Percentiles rank a stretch among this genome's conserved stretches.
Evolutionary conservation across 805 yeast species (phyloP).

Genomic region (Ogataea nonfermentans): DNA sequence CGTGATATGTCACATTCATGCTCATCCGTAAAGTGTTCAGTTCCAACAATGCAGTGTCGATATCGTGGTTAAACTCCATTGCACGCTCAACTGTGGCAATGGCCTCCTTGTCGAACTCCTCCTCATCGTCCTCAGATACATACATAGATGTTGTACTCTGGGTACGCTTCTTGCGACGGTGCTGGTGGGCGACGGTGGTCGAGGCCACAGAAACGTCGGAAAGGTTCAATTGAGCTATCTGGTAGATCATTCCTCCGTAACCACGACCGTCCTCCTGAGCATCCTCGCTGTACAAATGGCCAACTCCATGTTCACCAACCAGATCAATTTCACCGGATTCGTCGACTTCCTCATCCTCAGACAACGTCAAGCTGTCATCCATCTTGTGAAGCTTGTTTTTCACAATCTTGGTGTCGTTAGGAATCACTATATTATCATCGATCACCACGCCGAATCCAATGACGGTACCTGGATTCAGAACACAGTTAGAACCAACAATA

Average conservation of each 20-base stretch:
- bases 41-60: conserved; percentile 90
- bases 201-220: conserved; percentile 57
- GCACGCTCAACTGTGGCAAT: conserved; percentile 90
- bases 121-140: conserved; percentile 46
- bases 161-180: conserved; percentile 39
- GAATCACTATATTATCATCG: conserved; percentile 50
- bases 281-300: conserved; percentile 52
- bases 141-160: conserved; percentile 35
- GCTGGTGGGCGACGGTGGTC: conserved; percentile 34
- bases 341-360: conserved; percentile 32
- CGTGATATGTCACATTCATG: conserved; percentile 92
- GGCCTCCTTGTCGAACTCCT: conserved; percentile 87
- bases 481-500: conserved; percentile 49
- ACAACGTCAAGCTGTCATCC: conserved; percentile 29
- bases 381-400: conserved; percentile 41
- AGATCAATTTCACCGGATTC: conserved; percentile 23
- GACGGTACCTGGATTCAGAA: conserved; percentile 67
- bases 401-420: conserved; percentile 51
- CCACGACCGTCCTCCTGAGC: conserved; percentile 31
- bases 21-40: conserved; percentile 95
- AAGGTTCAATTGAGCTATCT: conserved; percentile 42
- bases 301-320: conserved; percentile 51
- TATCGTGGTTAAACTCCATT: conserved; percentile 84
- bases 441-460: conserved; percentile 74
- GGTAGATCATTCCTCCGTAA: conserved; percentile 43